phyloP scores from a whole-genome alignment of 2,329 filamentous ascomycete species.

The Neonectria faginata region DNA sequence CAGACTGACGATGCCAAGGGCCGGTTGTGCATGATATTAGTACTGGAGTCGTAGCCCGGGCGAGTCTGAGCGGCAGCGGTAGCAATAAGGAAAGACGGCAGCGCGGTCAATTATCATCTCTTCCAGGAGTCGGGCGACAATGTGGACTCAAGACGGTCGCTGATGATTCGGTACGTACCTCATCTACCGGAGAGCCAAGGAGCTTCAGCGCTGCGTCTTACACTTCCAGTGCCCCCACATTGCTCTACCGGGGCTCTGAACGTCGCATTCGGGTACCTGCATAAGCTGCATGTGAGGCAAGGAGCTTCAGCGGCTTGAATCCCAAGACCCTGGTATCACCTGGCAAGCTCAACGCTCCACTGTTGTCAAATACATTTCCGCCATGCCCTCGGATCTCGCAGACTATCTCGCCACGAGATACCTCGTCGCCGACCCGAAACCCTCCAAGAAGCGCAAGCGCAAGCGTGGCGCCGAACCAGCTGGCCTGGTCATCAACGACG shows the following conservation, averaged over 20 bases:
- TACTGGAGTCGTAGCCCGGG: conserved; percentile 16
- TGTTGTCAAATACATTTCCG: conserved; percentile 15
- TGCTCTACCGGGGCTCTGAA: conserved; percentile 23
- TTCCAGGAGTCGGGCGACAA: conserved; percentile 41
- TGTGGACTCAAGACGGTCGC: conserved; percentile 36
- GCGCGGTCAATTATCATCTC: conserved; percentile 25
- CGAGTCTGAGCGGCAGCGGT: conserved; percentile 4
- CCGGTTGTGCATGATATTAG: conserved; percentile 49
- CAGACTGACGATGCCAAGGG: conserved; percentile 35
- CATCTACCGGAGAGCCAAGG: neutral
- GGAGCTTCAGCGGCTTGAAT: conserved; percentile 23
- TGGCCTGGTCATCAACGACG: conserved; percentile 74
- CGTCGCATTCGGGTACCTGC: conserved; percentile 40
- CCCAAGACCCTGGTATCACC: neutral
- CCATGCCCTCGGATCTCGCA: conserved; percentile 73
- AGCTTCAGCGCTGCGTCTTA: conserved; percentile 27
- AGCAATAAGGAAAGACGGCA: conserved; percentile 25
- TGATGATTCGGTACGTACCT: conserved; percentile 43
- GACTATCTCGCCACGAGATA: conserved; percentile 94
- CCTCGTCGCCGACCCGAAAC: conserved; percentile 71
- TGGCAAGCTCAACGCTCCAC: conserved; percentile 8
- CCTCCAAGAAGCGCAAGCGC: conserved; percentile 73
- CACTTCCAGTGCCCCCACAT: conserved; percentile 22
- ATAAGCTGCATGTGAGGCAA: conserved; percentile 35
- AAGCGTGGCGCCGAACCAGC: conserved; percentile 60